phyloP scores from a whole-genome alignment of 2,329 filamentous ascomycete species.

The Microcera coccophila region DNA sequence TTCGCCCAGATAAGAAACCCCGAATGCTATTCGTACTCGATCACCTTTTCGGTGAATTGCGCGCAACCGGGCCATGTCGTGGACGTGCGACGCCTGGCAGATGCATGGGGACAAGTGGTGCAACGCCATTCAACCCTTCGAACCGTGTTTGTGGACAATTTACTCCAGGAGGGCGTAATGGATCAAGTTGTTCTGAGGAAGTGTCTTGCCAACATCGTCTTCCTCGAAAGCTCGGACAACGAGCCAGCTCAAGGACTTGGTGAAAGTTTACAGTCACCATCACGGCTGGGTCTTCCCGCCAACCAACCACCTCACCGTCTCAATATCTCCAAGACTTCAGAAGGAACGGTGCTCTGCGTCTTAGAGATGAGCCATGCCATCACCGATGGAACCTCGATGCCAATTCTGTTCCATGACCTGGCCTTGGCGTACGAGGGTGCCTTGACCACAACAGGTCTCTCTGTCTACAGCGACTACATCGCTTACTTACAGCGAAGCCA shows the following conservation, averaged over 20 bases:
- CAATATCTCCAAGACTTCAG: slow-evolving; percentile 6
- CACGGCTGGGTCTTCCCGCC: background rate
- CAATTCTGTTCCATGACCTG: slow-evolving; percentile 16
- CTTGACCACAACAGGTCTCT: background rate
- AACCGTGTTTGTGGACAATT: slow-evolving; percentile 17
- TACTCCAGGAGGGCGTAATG: slow-evolving; percentile 8
- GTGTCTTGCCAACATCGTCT: background rate
- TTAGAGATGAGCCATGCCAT: slow-evolving; percentile 23
- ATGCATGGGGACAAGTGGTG: slow-evolving; percentile 20
- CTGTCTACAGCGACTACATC: slow-evolving; percentile 16
- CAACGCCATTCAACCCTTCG: slow-evolving; percentile 21
- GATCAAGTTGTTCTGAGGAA: slow-evolving; percentile 20
- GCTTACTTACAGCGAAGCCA: slow-evolving; percentile 3
- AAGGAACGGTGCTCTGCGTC: slow-evolving; percentile 1
- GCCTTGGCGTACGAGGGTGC: slow-evolving; percentile 11
- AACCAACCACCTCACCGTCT: slow-evolving; percentile 13
- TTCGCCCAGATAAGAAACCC: too few relatives aligned
- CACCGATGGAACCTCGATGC: slow-evolving; percentile 17
- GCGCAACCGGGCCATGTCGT: too few relatives aligned
- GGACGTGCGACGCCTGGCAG: slow-evolving; percentile 6
- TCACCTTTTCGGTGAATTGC: too few relatives aligned
- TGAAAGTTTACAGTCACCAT: background rate
- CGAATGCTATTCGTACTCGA: too few relatives aligned
- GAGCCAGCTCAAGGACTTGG: background rate
- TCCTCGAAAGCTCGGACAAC: slow-evolving; percentile 3